phyloP scores from a whole-genome alignment of 352 stramenopile species.

The Hyaloperonospora brassicae region DNA sequence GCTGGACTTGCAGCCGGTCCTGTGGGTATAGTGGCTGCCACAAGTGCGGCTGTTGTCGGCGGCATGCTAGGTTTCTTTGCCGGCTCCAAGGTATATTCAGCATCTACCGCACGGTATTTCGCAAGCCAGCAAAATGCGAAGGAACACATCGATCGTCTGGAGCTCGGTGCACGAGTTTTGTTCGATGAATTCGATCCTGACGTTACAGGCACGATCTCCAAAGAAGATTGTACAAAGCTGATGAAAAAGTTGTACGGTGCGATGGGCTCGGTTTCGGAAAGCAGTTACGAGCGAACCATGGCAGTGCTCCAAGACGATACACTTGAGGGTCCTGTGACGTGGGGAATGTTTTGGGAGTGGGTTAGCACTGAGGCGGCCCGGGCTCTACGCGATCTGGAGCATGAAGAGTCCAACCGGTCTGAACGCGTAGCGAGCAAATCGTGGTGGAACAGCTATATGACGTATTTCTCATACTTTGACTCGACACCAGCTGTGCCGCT shows the following conservation, averaged over 20 bases:
- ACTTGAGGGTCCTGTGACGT: conserved; percentile 66
- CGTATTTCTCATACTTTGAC: conserved; percentile 35
- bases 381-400: conserved; percentile 57
- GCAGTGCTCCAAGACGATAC: conserved; percentile 46
- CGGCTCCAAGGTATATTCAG: conserved; percentile 68
- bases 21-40: conserved; percentile 68
- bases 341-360: conserved; percentile 84
- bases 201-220: conserved; percentile 54
- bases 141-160: conserved; percentile 78
- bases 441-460: conserved; percentile 69
- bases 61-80: conserved; percentile 79
- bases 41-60: conserved; percentile 67
- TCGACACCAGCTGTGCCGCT: conserved; percentile 15
- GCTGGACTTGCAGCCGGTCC: conserved; percentile 66
- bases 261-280: conserved; percentile 58
- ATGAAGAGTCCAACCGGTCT: conserved; percentile 36
- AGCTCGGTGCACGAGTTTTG: conserved; percentile 69
- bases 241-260: conserved; percentile 73
- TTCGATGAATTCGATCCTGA: conserved; percentile 78
- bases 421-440: conserved; percentile 36
- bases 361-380: conserved; percentile 70
- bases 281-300: conserved; percentile 51
- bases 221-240: conserved; percentile 59
- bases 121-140: conserved; percentile 66
- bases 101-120: conserved; percentile 69